A percentile compares a stretch with the other conserved stretches of the same genome.
phyloP scores from a whole-genome alignment of 2,329 filamentous ascomycete species.

The Monosporascus sp. region DNA sequence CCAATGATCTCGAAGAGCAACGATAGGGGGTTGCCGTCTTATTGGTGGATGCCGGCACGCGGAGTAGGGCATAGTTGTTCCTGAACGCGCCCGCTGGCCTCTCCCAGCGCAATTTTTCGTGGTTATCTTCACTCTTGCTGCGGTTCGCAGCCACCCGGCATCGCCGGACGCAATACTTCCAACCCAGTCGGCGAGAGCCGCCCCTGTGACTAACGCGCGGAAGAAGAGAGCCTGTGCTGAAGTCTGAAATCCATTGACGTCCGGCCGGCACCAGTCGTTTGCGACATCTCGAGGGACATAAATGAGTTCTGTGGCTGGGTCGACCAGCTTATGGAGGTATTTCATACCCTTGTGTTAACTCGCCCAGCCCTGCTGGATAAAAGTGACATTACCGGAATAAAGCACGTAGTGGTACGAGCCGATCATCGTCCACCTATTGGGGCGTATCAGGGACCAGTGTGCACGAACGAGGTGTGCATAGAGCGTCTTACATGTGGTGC shows the following conservation, averaged over 20 bases:
- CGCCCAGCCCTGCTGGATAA: constrained; percentile 41
- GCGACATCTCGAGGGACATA: constrained; percentile 12
- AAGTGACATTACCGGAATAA: constrained; percentile 47
- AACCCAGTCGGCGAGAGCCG: constrained; percentile 40
- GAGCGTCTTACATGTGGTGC: constrained; percentile 26
- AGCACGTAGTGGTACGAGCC: constrained; percentile 54
- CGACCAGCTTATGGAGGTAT: constrained; percentile 16
- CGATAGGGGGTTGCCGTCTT: constrained; percentile 56
- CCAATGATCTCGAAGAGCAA: constrained; percentile 43
- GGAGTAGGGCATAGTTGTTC: constrained; percentile 40
- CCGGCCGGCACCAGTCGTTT: constrained; percentile 24
- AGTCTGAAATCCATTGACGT: constrained; percentile 16
- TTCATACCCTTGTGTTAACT: constrained; percentile 42
- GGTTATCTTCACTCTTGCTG: constrained; percentile 35
- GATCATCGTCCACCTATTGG: constrained; percentile 41
- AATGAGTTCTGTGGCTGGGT: constrained; percentile 17
- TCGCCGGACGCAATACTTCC: constrained; percentile 35
- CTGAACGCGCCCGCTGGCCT: constrained; percentile 42
- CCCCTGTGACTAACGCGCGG: constrained; percentile 47
- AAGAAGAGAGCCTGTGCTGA: constrained; percentile 35
- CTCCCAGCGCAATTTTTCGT: constrained; percentile 48
- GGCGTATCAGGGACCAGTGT: neutral
- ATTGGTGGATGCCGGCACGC: constrained; percentile 46
- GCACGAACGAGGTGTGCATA: neutral
- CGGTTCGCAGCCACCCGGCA: constrained; percentile 34